Evolutionary conservation across 495 filamentous ascomycete genomes (phyloP).

Genomic region (Penicillium mononematosum): DNA sequence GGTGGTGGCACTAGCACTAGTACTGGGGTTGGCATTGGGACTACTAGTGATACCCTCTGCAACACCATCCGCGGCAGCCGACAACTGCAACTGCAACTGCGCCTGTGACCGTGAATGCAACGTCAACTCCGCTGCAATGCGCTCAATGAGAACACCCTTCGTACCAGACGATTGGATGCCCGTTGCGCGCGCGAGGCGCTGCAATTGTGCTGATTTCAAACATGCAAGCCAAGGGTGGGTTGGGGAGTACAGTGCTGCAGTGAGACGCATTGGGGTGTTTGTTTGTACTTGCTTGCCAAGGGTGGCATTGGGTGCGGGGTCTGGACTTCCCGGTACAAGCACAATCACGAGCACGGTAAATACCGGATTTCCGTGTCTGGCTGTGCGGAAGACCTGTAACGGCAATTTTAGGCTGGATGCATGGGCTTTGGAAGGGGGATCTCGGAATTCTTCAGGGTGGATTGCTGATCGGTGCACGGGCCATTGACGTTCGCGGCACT

Average conservation of each 20-base stretch:
- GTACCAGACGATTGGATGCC: slow-evolving; percentile 52
- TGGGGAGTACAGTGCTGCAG: slow-evolving; percentile 2
- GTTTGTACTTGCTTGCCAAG: slow-evolving; percentile 5
- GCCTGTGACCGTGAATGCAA: slow-evolving; percentile 8
- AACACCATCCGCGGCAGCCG: neutral
- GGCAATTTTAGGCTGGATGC: neutral
- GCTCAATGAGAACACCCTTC: slow-evolving; percentile 40
- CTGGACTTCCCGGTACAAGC: neutral
- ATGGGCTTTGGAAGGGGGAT: neutral
- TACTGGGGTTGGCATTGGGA: neutral
- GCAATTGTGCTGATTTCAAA: slow-evolving; percentile 49
- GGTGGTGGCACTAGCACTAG: neutral
- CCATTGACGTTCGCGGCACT: neutral
- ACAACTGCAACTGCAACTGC: neutral
- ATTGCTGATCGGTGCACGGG: slow-evolving; percentile 9
- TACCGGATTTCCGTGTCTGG: too few species aligned
- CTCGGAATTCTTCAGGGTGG: neutral
- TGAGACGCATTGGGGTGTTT: slow-evolving; percentile 17
- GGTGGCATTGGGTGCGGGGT: neutral
- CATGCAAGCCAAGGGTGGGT: slow-evolving; percentile 32
- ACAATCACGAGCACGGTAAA: neutral
- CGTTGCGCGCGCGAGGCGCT: slow-evolving; percentile 50
- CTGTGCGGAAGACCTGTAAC: neutral
- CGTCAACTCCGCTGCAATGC: slow-evolving; percentile 27
- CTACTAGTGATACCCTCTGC: neutral